Evolutionary conservation across 2,329 filamentous ascomycete genomes (phyloP).

Genomic region (Zymoseptoria crescenta): DNA sequence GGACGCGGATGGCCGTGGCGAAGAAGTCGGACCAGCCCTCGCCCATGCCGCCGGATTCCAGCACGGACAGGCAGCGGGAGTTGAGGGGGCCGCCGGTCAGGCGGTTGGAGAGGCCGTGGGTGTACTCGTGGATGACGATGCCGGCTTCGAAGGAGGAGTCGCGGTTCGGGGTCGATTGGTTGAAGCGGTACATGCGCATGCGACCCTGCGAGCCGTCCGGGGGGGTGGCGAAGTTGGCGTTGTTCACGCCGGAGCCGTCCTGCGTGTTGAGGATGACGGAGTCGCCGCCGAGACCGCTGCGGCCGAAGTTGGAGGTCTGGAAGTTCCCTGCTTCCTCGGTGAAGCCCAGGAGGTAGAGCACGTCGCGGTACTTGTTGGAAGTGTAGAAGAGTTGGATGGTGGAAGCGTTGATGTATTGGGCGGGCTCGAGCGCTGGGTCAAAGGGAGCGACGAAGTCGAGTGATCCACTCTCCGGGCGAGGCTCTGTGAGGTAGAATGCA

Average conservation of each 20-base stretch:
- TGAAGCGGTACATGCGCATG: slow-evolving; percentile 56
- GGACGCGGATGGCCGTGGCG: slow-evolving; percentile 45
- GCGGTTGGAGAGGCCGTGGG: slow-evolving; percentile 46
- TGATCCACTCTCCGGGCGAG: slow-evolving; percentile 40
- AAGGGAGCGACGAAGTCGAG: slow-evolving; percentile 36
- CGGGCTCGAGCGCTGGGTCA: slow-evolving; percentile 7
- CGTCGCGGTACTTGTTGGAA: slow-evolving; percentile 51
- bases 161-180: slow-evolving; percentile 38
- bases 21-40: slow-evolving; percentile 54
- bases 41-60: slow-evolving; percentile 51
- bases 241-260: slow-evolving; percentile 47
- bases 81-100: slow-evolving; percentile 53
- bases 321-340: slow-evolving; percentile 54
- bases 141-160: slow-evolving; percentile 53
- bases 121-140: slow-evolving; percentile 54
- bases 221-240: slow-evolving; percentile 51
- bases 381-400: slow-evolving; percentile 56
- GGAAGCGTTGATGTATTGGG: slow-evolving; percentile 46
- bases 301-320: slow-evolving; percentile 48
- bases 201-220: slow-evolving; percentile 45
- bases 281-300: slow-evolving; percentile 46
- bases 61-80: slow-evolving; percentile 39
- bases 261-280: slow-evolving; percentile 50
- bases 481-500: slow-evolving; percentile 41
- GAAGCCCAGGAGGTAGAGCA: slow-evolving; percentile 52